Evolutionary conservation across 441 rosid species (phyloP).

Genomic region (Croton laevigatus): DNA sequence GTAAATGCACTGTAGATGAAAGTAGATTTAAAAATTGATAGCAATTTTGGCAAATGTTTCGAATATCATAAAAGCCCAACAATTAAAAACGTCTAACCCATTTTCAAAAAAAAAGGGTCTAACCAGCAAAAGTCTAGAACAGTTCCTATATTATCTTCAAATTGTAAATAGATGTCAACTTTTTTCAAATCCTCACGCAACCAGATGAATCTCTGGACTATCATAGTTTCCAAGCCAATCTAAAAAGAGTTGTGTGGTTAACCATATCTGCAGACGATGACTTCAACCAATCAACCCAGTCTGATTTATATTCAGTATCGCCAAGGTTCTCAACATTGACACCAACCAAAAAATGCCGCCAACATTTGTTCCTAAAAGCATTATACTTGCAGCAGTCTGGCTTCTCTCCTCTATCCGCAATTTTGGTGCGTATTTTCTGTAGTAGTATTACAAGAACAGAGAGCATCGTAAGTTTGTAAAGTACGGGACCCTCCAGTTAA

Average conservation of each 20-base stretch:
- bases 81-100: no score
- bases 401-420: conserved; percentile 15
- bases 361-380: conserved; percentile 26
- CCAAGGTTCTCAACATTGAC: conserved; percentile 18
- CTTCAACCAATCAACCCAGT: conserved; percentile 25
- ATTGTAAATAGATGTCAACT: background rate
- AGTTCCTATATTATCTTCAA: background rate
- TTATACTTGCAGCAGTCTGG: conserved; percentile 30
- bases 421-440: conserved; percentile 18
- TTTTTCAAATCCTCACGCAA: background rate
- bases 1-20: background rate
- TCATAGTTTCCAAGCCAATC: conserved; percentile 24
- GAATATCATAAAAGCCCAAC: background rate
- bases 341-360: conserved; percentile 32
- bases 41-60: background rate
- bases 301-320: conserved; percentile 11
- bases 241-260: conserved; percentile 18
- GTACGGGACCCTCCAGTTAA: background rate
- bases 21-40: background rate
- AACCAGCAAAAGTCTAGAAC: background rate
- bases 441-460: conserved; percentile 11
- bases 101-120: background rate
- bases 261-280: conserved; percentile 12
- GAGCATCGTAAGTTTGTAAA: background rate
- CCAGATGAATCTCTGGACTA: background rate